Conservation (phyloP, 805 yeast genomes). For the Pichia sporocuriosa region DNA sequence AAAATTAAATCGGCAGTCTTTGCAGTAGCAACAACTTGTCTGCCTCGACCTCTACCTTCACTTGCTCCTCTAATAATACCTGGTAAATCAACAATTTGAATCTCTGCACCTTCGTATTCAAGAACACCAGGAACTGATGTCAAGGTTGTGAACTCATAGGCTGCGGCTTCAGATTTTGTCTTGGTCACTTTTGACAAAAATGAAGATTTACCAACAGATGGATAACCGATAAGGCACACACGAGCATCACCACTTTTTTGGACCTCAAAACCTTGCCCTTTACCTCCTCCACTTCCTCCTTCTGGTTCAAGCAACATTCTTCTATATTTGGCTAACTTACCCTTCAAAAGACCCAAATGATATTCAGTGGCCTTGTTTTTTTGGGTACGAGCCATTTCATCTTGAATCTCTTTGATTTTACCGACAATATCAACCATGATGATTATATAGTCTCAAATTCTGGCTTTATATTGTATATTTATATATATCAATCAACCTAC, state of each 20-base stretch:
- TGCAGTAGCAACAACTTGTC: slow-evolving; percentile 95
- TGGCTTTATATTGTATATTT: too few species aligned
- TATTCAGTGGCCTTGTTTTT: slow-evolving; percentile 97
- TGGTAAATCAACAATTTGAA: slow-evolving; percentile 94
- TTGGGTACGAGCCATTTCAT: slow-evolving; percentile 90
- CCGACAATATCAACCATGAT: slow-evolving; percentile 39
- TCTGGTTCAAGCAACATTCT: slow-evolving; percentile 89
- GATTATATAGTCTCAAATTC: too few species aligned
- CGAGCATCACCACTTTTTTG: slow-evolving; percentile 95
- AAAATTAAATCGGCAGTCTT: slow-evolving; percentile 88
- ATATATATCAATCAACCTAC: too few species aligned
- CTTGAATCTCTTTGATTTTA: slow-evolving; percentile 83
- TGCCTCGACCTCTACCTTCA: slow-evolving; percentile 95
- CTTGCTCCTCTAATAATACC: slow-evolving; percentile 96
- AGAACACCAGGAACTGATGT: slow-evolving; percentile 96
- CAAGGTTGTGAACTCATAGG: slow-evolving; percentile 90
- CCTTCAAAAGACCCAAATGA: slow-evolving; percentile 89
- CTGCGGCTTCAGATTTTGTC: slow-evolving; percentile 92
- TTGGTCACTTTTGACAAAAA: slow-evolving; percentile 83
- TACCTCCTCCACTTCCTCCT: slow-evolving; percentile 54
- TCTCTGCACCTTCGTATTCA: slow-evolving; percentile 93
- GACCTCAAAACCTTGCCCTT: slow-evolving; percentile 86
- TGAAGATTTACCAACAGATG: slow-evolving; percentile 96
- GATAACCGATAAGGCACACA: slow-evolving; percentile 91
- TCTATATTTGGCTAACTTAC: slow-evolving; percentile 87